Evolutionary conservation across 805 yeast species (phyloP).

Genomic region (Candida peoriensis): DNA sequence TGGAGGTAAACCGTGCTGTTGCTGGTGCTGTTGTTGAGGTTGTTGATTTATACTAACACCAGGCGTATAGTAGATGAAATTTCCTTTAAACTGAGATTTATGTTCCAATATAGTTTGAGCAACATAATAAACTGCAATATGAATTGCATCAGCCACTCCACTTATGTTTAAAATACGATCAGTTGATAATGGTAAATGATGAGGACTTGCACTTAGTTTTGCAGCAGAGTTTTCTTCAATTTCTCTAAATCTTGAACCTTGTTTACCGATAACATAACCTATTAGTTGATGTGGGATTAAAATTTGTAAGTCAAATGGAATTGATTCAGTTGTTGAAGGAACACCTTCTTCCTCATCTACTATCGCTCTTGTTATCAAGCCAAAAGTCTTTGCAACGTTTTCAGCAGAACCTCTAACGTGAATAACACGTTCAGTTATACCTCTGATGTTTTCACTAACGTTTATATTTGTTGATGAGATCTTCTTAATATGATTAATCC

Average conservation of each 20-base stretch:
- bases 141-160: slow-evolving; percentile 86
- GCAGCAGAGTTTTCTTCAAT: slow-evolving; percentile 83
- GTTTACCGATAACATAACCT: slow-evolving; percentile 78
- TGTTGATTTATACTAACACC: slow-evolving; percentile 10
- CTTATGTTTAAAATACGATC: slow-evolving; percentile 66
- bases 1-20: slow-evolving; percentile 11
- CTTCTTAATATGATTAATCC: slow-evolving; percentile 58
- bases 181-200: slow-evolving; percentile 67
- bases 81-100: slow-evolving; percentile 45
- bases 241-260: slow-evolving; percentile 68
- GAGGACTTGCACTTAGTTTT: slow-evolving; percentile 65
- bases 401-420: slow-evolving; percentile 72
- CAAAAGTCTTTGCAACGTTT: slow-evolving; percentile 77
- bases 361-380: slow-evolving; percentile 62
- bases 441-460: slow-evolving; percentile 68
- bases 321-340: slow-evolving; percentile 52
- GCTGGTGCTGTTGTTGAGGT: slow-evolving; percentile 1
- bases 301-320: slow-evolving; percentile 51
- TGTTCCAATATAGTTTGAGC: slow-evolving; percentile 64
- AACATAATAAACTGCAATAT: slow-evolving; percentile 73
- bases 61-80: slow-evolving; percentile 56
- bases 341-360: slow-evolving; percentile 61
- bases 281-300: slow-evolving; percentile 74
- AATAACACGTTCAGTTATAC: slow-evolving; percentile 69
- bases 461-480: slow-evolving; percentile 59